Evolutionary conservation across 139 green algal species (phyloP), one percentile per base, ranked within the genome.

Genomic region (Picochlorum sp.): DNA sequence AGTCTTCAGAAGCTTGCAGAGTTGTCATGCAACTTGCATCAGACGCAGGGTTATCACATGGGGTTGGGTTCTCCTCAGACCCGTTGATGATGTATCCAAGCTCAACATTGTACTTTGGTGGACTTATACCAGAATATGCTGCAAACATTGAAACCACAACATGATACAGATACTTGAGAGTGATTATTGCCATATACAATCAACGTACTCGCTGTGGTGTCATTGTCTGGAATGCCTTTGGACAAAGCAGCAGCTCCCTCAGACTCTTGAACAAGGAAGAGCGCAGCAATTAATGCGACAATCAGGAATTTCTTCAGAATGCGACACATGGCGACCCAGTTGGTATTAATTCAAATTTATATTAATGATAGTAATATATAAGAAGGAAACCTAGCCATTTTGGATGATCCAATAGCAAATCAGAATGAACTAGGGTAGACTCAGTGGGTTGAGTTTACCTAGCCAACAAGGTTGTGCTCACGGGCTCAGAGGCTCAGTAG

Each of bases 1-100:
- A 49, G 64, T 76, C 57, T 18, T 64, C 16, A 26, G 62, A 11
- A 15, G 69, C 51, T 8, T 32, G 37, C n/a, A 76, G 52, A 51
- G 71, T n/a, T 3, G 9, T 7, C 56, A 62, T 16, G 15, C 47
- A 54, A 13, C 47, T 54, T 20, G 47, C 16, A 20, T 21, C 47
- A 9, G 47, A 21, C 1, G 47, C 47, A 54, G 16, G n/a, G 47
- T 54, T 13, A 26, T 20, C 18, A 54, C 47, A 54, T 21, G 47
- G n/a, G n/a, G 11, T 0, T 26, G 56, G 32, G n/a, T 34, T 34
- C 16, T n/a, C 16, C n/a, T 62, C 56, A 20, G n/a, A n/a, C 16
- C 56, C 56, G 2, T 62, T 28, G 32, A 62, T 46, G 18, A 44
- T 62, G 52, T 54, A 62, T 13, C 32, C 32, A n/a, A 62, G n/a